Percentiles rank a stretch among this genome's conserved stretches.
Evolutionary conservation across 2,329 filamentous ascomycete genomes (phyloP).

Genomic region (Stemphylium vesicarium): DNA sequence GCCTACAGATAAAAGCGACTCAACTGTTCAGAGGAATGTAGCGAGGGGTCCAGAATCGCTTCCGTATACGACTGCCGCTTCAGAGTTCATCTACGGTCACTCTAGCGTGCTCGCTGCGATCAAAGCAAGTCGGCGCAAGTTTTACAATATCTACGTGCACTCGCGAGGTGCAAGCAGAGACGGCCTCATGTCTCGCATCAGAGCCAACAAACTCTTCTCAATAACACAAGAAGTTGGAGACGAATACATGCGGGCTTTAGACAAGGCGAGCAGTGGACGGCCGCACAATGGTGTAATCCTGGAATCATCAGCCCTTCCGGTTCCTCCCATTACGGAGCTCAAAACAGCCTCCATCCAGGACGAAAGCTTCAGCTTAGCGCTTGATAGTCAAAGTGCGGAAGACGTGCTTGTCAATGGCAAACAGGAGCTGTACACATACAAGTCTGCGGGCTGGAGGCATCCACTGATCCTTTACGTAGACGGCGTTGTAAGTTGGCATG

Average conservation of each 20-base stretch:
- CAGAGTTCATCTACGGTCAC: slow-evolving; percentile 88
- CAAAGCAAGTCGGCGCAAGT: slow-evolving; percentile 68
- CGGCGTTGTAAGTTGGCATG: slow-evolving; percentile 59
- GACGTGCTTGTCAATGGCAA: slow-evolving; percentile 76
- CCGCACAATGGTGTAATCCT: slow-evolving; percentile 91
- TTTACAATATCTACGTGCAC: slow-evolving; percentile 83
- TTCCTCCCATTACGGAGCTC: slow-evolving; percentile 69
- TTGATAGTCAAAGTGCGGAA: slow-evolving; percentile 75
- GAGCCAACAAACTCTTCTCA: slow-evolving; percentile 24
- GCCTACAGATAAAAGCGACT: background rate
- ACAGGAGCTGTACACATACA: slow-evolving; percentile 58
- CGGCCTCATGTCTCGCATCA: slow-evolving; percentile 27
- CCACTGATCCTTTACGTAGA: slow-evolving; percentile 78
- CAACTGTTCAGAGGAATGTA: background rate
- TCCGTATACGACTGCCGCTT: slow-evolving; percentile 82
- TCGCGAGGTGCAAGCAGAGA: slow-evolving; percentile 27
- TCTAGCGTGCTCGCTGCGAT: slow-evolving; percentile 83
- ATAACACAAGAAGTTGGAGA: slow-evolving; percentile 61
- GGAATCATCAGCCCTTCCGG: slow-evolving; percentile 83
- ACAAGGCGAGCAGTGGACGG: slow-evolving; percentile 80
- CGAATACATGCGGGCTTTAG: slow-evolving; percentile 71
- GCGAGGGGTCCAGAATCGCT: slow-evolving; percentile 50
- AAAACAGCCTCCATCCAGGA: slow-evolving; percentile 55
- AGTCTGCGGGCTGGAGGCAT: slow-evolving; percentile 57
- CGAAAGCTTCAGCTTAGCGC: slow-evolving; percentile 30